A percentile compares a stretch with the other conserved stretches of the same genome.
Conservation (phyloP, 176 grass and related monocot genomes). For the Avena insularis region DNA sequence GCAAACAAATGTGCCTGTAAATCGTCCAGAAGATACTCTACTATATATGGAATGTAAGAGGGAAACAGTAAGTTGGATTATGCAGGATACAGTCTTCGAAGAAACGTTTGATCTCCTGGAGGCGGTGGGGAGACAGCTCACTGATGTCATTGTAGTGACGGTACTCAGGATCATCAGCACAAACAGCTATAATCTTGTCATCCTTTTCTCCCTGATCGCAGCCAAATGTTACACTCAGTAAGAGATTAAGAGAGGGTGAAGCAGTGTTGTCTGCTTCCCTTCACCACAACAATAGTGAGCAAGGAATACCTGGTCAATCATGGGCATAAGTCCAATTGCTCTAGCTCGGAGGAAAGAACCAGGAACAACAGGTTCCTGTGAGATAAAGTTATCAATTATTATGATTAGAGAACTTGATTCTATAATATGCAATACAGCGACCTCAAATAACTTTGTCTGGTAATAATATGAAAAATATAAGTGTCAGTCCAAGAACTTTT, state of each 20-base stretch:
- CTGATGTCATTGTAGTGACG: constrained; percentile 68
- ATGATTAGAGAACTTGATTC: constrained; percentile 7
- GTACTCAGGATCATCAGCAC: constrained; percentile 75
- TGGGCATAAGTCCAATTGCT: constrained; percentile 79
- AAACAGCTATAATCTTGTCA: constrained; percentile 81
- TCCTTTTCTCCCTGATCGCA: constrained; percentile 62
- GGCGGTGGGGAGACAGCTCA: constrained; percentile 66
- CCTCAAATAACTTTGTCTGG: neutral
- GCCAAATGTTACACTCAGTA: neutral
- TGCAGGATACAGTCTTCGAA: constrained; percentile 72
- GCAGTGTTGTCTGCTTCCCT: neutral
- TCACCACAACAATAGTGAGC: neutral
- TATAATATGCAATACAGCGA: neutral
- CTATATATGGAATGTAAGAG: neutral
- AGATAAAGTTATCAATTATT: neutral
- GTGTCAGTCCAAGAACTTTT: neutral
- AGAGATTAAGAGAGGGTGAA: constrained; percentile 11
- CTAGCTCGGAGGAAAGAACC: constrained; percentile 66
- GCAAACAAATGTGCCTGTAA: neutral
- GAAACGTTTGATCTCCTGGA: constrained; percentile 70
- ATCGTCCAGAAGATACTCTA: constrained; percentile 1
- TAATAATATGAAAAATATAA: neutral
- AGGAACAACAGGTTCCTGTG: constrained; percentile 69
- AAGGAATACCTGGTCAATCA: constrained; percentile 75
- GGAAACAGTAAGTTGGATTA: neutral